Conservation (phyloP, 768 basidiomycete genomes). For the Tulasnella sp. region DNA sequence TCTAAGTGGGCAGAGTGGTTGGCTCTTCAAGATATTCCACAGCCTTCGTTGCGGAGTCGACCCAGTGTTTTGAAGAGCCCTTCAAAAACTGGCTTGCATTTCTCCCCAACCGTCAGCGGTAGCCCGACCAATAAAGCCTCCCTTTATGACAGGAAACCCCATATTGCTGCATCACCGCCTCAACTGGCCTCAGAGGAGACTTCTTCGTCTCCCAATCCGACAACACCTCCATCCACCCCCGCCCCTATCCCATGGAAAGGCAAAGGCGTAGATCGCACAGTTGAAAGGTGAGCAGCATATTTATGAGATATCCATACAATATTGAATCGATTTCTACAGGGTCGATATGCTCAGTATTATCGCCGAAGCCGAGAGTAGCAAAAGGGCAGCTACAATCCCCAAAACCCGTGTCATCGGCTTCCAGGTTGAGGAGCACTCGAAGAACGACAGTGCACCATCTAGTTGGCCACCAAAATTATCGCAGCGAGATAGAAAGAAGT, state of each 20-base stretch:
- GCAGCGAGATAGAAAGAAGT: slow-evolving; percentile 2
- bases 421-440: slow-evolving; percentile 17
- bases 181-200: background rate
- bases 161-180: background rate
- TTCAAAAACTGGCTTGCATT: background rate
- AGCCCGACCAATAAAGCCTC: slow-evolving; percentile 11
- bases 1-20: slow-evolving; percentile 60
- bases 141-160: slow-evolving; percentile 19
- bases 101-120: background rate
- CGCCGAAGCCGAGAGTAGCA: too few species aligned
- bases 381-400: slow-evolving; percentile 4
- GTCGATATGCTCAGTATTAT: too few species aligned
- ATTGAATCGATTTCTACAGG: too few species aligned
- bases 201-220: slow-evolving; percentile 18
- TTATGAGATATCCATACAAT: too few species aligned
- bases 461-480: slow-evolving; percentile 5
- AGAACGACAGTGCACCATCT: background rate
- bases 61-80: slow-evolving; percentile 15
- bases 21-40: slow-evolving; percentile 51
- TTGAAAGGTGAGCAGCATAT: slow-evolving; percentile 24
- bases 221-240: slow-evolving; percentile 11
- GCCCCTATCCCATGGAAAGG: slow-evolving; percentile 26
- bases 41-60: slow-evolving; percentile 33
- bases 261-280: slow-evolving; percentile 19
- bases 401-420: slow-evolving; percentile 9